Evolutionary conservation across 345 rosid species (phyloP).

Genomic region (Rhizophora mangle): DNA sequence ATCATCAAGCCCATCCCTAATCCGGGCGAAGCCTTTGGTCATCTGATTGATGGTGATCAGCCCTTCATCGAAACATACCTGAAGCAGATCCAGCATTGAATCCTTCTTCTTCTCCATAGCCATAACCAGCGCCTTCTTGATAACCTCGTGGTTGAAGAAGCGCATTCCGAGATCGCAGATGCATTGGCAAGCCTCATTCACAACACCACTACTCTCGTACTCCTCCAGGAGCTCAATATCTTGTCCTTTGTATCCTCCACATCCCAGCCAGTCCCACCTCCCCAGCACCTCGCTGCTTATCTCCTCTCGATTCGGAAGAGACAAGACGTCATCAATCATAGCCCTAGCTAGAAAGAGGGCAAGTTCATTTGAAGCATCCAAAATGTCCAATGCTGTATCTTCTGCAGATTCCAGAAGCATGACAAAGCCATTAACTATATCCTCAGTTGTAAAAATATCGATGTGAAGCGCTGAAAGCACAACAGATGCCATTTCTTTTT

Average conservation of each 20-base stretch:
- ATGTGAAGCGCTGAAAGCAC: conserved; percentile 89
- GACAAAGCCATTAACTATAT: conserved; percentile 81
- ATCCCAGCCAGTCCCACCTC: conserved; percentile 98
- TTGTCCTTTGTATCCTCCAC: conserved; percentile 99
- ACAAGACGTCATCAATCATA: conserved; percentile 90
- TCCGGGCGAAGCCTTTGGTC: conserved; percentile 85
- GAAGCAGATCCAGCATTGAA: conserved; percentile 73
- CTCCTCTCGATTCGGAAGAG: conserved; percentile 84
- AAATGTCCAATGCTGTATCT: conserved; percentile 88
- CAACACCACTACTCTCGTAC: conserved; percentile 83
- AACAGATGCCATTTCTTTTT: conserved; percentile 99
- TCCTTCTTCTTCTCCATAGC: conserved; percentile 99
- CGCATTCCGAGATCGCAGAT: conserved; percentile 97
- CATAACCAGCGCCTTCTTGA: conserved; percentile 97
- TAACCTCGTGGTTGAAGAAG: conserved; percentile 96
- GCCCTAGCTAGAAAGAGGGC: conserved; percentile 92
- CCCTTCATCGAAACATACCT: conserved; percentile 80
- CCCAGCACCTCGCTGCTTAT: conserved; percentile 94
- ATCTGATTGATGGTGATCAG: conserved; percentile 86
- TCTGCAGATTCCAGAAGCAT: conserved; percentile 95
- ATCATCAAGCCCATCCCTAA: conserved; percentile 90
- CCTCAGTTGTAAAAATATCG: conserved; percentile 88
- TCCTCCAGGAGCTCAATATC: conserved; percentile 85
- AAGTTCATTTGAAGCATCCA: conserved; percentile 96
- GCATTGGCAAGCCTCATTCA: conserved; percentile 88